Percentiles rank a stretch among this genome's conserved stretches.
Evolutionary conservation across 2,329 filamentous ascomycete species (phyloP).

Genomic region (Ophiocordyceps camponoti-leonardi): DNA sequence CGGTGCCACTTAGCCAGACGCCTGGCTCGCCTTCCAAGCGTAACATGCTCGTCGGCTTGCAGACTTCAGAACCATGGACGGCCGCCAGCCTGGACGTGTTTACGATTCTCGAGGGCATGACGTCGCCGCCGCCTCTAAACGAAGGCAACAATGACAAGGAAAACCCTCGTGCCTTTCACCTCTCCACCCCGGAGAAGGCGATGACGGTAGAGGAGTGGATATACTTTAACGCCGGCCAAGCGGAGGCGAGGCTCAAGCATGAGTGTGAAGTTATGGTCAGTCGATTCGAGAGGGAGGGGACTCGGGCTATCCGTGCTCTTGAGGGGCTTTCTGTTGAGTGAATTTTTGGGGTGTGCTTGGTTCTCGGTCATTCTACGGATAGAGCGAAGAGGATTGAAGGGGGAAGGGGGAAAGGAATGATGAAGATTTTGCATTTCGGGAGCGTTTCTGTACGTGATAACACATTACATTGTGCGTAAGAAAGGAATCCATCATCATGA

Average conservation of each 20-base stretch:
- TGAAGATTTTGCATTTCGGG: not conserved
- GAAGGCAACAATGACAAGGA: slow-evolving; percentile 24
- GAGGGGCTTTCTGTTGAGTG: slow-evolving; percentile 50
- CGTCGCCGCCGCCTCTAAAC: not conserved
- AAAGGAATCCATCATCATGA: not conserved
- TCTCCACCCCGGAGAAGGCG: slow-evolving; percentile 61
- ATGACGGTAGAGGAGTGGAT: slow-evolving; percentile 97
- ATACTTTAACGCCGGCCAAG: slow-evolving; percentile 58
- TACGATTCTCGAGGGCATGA: slow-evolving; percentile 21
- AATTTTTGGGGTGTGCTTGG: not conserved
- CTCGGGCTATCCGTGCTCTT: slow-evolving; percentile 57
- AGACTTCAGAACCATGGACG: slow-evolving; percentile 49
- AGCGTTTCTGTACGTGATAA: not conserved
- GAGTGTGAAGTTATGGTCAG: slow-evolving; percentile 75
- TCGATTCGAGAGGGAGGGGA: slow-evolving; percentile 70
- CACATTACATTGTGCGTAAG: not conserved
- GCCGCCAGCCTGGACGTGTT: slow-evolving; percentile 60
- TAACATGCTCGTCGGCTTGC: slow-evolving; percentile 35
- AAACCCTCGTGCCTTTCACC: slow-evolving; percentile 34
- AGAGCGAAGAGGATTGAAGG: not conserved
- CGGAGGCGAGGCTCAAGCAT: slow-evolving; percentile 59
- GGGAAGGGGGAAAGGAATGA: not conserved
- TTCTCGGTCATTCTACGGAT: not conserved
- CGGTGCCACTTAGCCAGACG: slow-evolving; percentile 27
- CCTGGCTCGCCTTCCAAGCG: slow-evolving; percentile 45